Base-by-base conservation (phyloP, 352 stramenopile species). In the Albugo candida region DNA sequence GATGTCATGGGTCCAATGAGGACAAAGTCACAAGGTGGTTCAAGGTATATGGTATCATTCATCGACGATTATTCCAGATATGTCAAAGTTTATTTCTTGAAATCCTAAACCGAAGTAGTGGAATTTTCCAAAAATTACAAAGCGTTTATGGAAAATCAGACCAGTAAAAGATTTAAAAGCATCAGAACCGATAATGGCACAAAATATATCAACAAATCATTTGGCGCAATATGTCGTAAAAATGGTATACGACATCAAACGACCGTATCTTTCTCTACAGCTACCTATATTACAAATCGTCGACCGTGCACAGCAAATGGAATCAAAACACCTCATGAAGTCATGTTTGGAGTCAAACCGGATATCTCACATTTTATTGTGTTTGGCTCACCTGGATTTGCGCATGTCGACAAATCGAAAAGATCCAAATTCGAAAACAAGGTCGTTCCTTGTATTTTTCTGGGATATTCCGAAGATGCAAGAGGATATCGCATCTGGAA, bases 171-270 rank as follows among this genome's bases (percentile, higher is more conserved):
- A 0, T 47, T 65, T 6, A 58, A 61, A 44, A 48, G 43, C 27
- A 13, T 72, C 11, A 42, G 53, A 4, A 59, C 56, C 4, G 57
- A 66, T 55, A 65, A 65, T n/a, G 63, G 54, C 0, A 53, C 45
- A 5, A 54, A 68, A 44, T 55, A 60, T 18, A 41, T 47, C 11
- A 61, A 59, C 48, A 53, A 63, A 36, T 36, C 37, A 12, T 47
- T 65, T 13, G n/a, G 44, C 0, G 31, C n/a, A 1, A 31, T 52
- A 6, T 60, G 53, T 36, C 17, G 48, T 0, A 13, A 47, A 42
- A 36, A 47, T 14, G 52, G 51, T 10, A 65, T 68, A 45, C 12
- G 48, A 12, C 59, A 70, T 21, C 48, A 64, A 47, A 21, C 11
- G 2, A 54, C 59, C 11, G 35, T 58, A 0, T 46, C 52, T 0